phyloP scores from a whole-genome alignment of 202 grass and related monocot genomes.

The Setaria viridis region DNA sequence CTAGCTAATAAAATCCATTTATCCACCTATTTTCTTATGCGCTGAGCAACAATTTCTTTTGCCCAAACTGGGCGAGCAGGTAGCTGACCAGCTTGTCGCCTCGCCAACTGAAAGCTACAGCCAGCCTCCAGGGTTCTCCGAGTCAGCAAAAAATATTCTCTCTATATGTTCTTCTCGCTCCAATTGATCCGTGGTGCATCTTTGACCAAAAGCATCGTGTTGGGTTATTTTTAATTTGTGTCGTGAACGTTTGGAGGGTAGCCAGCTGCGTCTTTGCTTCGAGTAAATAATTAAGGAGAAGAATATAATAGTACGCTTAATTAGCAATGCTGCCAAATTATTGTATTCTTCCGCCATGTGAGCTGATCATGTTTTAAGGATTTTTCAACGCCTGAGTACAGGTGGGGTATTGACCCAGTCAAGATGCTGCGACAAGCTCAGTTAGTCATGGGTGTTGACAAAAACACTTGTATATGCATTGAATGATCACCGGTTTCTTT shows the following conservation, averaged over 20 bases:
- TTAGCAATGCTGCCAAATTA: too few relatives aligned
- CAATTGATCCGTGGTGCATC: not conserved
- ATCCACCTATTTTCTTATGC: too few relatives aligned
- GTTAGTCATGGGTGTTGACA: slow-evolving; percentile 13
- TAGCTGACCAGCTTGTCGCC: not conserved
- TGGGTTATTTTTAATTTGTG: not conserved
- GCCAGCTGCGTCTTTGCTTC: not conserved
- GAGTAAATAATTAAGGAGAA: not conserved
- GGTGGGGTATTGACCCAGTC: slow-evolving; percentile 1
- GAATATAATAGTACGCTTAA: not conserved
- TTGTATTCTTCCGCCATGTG: not conserved
- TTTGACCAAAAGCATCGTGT: slow-evolving; percentile 16
- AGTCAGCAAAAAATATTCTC: not conserved
- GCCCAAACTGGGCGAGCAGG: not conserved
- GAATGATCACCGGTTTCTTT: not conserved
- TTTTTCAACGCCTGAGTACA: slow-evolving; percentile 15
- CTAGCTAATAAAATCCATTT: too few relatives aligned
- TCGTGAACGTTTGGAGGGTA: not conserved
- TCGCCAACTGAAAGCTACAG: slow-evolving; percentile 18
- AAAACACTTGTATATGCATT: slow-evolving; percentile 3
- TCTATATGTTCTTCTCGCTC: not conserved
- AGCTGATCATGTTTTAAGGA: not conserved
- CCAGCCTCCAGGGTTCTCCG: not conserved
- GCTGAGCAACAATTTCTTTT: not conserved
- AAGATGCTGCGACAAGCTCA: slow-evolving; percentile 15